Conservation (phyloP, 441 rosid species). For the Daphne laureola region DNA sequence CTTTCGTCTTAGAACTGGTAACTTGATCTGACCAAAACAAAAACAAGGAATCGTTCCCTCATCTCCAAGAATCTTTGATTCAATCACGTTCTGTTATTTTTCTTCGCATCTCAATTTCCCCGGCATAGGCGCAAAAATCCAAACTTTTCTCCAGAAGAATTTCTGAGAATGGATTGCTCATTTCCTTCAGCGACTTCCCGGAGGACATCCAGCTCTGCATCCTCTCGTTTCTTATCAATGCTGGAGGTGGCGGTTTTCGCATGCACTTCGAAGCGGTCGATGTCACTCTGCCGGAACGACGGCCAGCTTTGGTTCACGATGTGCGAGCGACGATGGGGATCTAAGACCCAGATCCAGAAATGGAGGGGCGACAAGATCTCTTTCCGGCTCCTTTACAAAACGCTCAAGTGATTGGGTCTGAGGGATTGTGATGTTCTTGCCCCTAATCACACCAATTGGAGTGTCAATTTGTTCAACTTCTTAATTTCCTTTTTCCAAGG, state of each 20-base stretch:
- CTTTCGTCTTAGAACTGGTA: background rate
- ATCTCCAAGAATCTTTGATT: constrained; percentile 13
- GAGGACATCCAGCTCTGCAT: constrained; percentile 79
- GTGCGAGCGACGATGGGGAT: constrained; percentile 77
- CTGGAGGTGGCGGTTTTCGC: constrained; percentile 63
- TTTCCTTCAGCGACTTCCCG: constrained; percentile 57
- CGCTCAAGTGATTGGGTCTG: no score
- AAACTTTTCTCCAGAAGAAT: constrained; percentile 9
- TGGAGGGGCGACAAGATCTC: constrained; percentile 70
- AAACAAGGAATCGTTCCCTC: constrained; percentile 20
- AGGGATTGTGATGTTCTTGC: no score
- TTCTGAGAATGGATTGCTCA: constrained; percentile 17
- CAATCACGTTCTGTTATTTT: background rate
- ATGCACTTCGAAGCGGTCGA: constrained; percentile 71
- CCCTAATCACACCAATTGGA: no score
- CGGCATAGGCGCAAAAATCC: background rate
- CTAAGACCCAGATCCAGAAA: constrained; percentile 54
- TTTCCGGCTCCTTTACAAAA: constrained; percentile 54
- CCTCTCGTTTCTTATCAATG: constrained; percentile 70
- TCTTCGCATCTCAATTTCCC: background rate
- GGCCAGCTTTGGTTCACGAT: constrained; percentile 64
- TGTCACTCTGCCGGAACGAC: constrained; percentile 48
- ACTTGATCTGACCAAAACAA: background rate
- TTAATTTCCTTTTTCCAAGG: no score
- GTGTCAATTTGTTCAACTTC: no score